Percentiles rank a stretch among this genome's conserved stretches.
These are phyloP conservation scores for Gnetum montanum DNA, from an alignment of 75 land plant genomes.

Conservation along the genomic window DNA sequence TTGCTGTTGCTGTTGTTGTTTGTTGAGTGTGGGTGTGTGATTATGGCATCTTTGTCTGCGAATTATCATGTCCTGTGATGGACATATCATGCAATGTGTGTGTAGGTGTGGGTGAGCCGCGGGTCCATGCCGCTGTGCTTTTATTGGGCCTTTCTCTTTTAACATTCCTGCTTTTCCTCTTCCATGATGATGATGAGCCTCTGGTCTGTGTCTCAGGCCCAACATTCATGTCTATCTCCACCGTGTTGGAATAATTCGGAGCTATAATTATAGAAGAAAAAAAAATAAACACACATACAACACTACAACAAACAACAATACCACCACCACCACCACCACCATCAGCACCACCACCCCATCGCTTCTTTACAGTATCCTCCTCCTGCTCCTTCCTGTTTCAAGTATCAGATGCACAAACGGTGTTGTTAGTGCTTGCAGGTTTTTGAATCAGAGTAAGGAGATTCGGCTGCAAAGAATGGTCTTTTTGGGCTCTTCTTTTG, in stretches of 20 bases:
- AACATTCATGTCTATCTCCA: background rate
- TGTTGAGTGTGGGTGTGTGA: slow-evolving; percentile 3
- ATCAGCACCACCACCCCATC: too few relatives aligned
- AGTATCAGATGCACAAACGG: too few relatives aligned
- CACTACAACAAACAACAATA: too few relatives aligned
- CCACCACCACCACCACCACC: too few relatives aligned
- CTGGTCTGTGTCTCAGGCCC: background rate
- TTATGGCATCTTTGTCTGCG: background rate
- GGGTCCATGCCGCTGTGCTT: background rate
- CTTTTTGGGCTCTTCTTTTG: too few relatives aligned
- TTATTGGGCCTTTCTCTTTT: background rate
- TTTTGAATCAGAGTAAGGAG: too few relatives aligned
- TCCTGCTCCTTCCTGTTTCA: too few relatives aligned
- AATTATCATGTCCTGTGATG: background rate
- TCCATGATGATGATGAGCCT: background rate
- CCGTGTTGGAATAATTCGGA: background rate
- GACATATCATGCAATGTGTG: slow-evolving; percentile 2
- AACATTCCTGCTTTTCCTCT: background rate
- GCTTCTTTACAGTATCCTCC: too few relatives aligned
- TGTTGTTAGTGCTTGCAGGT: too few relatives aligned
- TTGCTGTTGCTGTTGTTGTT: too few relatives aligned
- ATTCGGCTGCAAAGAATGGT: too few relatives aligned
- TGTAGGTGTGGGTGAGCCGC: background rate
- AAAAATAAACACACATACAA: too few relatives aligned
- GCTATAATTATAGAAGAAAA: background rate